Percentiles rank a stretch among this genome's conserved stretches.
Evolutionary conservation across 805 yeast genomes (phyloP).

Genomic region (Metschnikowia continentalis): DNA sequence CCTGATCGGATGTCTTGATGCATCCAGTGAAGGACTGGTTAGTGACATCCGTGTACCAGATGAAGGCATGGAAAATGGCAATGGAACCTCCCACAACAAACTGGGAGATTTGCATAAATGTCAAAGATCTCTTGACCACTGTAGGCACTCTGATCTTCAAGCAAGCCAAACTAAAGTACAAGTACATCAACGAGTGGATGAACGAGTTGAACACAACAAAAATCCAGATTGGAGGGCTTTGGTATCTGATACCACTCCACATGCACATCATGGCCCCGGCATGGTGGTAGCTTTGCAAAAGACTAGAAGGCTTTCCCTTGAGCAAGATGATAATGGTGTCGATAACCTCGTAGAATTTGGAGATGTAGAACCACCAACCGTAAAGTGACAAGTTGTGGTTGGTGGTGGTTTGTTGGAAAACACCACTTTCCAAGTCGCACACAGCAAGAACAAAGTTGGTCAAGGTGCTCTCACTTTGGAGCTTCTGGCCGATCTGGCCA

Average conservation of each 20-base stretch:
- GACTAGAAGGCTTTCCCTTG: conserved; percentile 63
- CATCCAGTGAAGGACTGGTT: conserved; percentile 41
- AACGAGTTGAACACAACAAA: conserved; percentile 77
- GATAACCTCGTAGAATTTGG: conserved; percentile 67
- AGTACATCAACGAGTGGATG: conserved; percentile 72
- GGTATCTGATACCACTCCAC: conserved; percentile 74
- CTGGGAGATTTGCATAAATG: conserved; percentile 65
- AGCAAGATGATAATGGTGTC: conserved; percentile 64
- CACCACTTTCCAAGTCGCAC: conserved; percentile 57
- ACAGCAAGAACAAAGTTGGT: conserved; percentile 57
- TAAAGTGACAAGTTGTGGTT: conserved; percentile 45
- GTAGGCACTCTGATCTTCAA: conserved; percentile 55
- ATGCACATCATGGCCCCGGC: conserved; percentile 77
- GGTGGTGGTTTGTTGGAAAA: conserved; percentile 38
- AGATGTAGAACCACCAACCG: conserved; percentile 64
- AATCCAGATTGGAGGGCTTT: conserved; percentile 75
- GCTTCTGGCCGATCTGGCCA: conserved; percentile 14
- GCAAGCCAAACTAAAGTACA: conserved; percentile 60
- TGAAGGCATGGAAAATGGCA: conserved; percentile 61
- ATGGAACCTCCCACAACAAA: conserved; percentile 65
- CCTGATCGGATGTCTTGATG: conserved; percentile 54
- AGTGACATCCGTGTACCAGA: conserved; percentile 50
- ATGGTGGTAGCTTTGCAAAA: conserved; percentile 72
- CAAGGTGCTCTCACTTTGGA: conserved; percentile 21
- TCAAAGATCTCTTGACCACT: conserved; percentile 53